Evolutionary conservation across 192 early-diverging fungal species (phyloP).

Genomic region (Entomortierella beljakovae): DNA sequence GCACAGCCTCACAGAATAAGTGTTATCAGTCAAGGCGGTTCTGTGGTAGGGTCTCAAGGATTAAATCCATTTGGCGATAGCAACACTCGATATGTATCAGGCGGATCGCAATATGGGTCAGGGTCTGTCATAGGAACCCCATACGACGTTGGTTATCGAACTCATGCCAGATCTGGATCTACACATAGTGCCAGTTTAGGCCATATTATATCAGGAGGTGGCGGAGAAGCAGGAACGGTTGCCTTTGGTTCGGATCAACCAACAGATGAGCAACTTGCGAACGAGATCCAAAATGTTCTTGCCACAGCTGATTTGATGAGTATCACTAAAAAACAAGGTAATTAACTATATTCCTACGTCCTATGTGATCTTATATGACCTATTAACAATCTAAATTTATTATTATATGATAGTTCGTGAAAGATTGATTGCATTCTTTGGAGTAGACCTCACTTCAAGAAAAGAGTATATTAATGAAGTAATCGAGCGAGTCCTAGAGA

Average conservation of each 20-base stretch:
- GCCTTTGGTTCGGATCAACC: conserved; percentile 55
- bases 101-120: conserved; percentile 27
- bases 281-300: conserved; percentile 82
- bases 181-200: conserved; percentile 13
- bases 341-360: neutral
- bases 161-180: conserved; percentile 29
- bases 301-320: conserved; percentile 94
- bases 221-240: neutral
- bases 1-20: conserved; percentile 8
- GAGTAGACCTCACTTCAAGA: conserved; percentile 81
- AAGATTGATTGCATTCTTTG: conserved; percentile 82
- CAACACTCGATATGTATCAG: conserved; percentile 2
- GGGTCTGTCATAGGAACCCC: conserved; percentile 32
- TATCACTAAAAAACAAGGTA: conserved; percentile 97
- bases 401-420: conserved; percentile 93
- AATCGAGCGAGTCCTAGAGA: conserved; percentile 70
- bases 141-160: conserved; percentile 14
- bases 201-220: neutral
- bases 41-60: neutral
- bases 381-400: too few species aligned
- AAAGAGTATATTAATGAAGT: conserved; percentile 91
- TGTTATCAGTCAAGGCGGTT: neutral
- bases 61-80: conserved; percentile 3
- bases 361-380: too few species aligned
- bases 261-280: conserved; percentile 75